phyloP scores from a whole-genome alignment of 108 stramenopile species.

The Schizochytrium sp. region DNA sequence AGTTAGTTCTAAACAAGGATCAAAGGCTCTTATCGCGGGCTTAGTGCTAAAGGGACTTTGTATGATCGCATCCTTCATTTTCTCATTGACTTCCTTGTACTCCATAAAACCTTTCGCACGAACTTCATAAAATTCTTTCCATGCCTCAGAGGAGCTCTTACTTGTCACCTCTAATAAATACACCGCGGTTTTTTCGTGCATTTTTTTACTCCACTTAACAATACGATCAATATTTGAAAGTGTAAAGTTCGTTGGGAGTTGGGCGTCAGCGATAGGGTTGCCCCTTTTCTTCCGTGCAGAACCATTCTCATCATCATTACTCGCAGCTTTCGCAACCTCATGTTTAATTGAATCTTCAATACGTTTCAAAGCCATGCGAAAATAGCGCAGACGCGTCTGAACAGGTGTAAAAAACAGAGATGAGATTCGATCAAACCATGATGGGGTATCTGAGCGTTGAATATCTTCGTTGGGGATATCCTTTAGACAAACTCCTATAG shows the following conservation, averaged over 20 bases:
- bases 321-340: neutral
- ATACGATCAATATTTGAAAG: neutral
- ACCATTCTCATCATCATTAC: neutral
- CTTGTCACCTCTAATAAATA: neutral
- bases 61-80: neutral
- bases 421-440: neutral
- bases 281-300: neutral
- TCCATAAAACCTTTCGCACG: neutral
- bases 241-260: slow-evolving; percentile 45
- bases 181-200: neutral
- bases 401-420: neutral
- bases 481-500: no score
- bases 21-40: neutral
- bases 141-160: neutral
- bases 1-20: neutral
- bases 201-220: slow-evolving; percentile 27
- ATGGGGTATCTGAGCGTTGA: slow-evolving; percentile 28
- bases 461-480: neutral
- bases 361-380: neutral
- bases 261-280: neutral
- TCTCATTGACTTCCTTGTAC: neutral
- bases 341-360: neutral
- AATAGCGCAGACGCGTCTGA: slow-evolving; percentile 33
- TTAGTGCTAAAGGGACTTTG: slow-evolving; percentile 24
- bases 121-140: slow-evolving; percentile 7